These are phyloP conservation scores for Tolypocladium amazonense DNA, from an alignment of 2,329 filamentous ascomycete species.

Conservation along the genomic window DNA sequence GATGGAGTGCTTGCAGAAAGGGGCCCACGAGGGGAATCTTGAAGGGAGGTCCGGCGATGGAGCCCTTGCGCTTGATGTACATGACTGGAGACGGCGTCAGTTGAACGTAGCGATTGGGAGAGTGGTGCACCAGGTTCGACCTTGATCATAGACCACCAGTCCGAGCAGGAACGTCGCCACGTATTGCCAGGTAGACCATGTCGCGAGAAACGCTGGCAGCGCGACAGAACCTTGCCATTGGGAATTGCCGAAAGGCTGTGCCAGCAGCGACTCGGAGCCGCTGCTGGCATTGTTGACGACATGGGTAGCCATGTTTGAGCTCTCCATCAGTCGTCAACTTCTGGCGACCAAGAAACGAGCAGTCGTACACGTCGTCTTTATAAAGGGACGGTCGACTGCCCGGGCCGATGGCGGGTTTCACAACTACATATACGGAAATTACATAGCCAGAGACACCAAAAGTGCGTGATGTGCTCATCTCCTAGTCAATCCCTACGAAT, in stretches of 20 bases:
- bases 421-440: not conserved
- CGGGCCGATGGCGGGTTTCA: not conserved
- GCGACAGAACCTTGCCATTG: not conserved
- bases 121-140: constrained; percentile 8
- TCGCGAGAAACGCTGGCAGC: not conserved
- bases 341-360: not conserved
- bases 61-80: constrained; percentile 51
- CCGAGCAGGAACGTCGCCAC: constrained; percentile 19
- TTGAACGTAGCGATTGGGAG: not conserved
- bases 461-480: not conserved
- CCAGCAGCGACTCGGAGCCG: not conserved
- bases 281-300: not conserved
- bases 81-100: constrained; percentile 30
- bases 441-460: not conserved
- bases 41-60: constrained; percentile 51
- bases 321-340: too few relatives aligned
- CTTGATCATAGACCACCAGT: constrained; percentile 29
- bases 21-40: constrained; percentile 65
- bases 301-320: not conserved
- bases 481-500: not conserved
- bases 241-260: not conserved
- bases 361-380: not conserved
- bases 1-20: constrained; percentile 64
- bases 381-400: not conserved
- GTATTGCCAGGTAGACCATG: constrained; percentile 18